Evolutionary conservation across 1,284 basidiomycete genomes (phyloP).

Genomic region (Rhizopogon hawkerae): DNA sequence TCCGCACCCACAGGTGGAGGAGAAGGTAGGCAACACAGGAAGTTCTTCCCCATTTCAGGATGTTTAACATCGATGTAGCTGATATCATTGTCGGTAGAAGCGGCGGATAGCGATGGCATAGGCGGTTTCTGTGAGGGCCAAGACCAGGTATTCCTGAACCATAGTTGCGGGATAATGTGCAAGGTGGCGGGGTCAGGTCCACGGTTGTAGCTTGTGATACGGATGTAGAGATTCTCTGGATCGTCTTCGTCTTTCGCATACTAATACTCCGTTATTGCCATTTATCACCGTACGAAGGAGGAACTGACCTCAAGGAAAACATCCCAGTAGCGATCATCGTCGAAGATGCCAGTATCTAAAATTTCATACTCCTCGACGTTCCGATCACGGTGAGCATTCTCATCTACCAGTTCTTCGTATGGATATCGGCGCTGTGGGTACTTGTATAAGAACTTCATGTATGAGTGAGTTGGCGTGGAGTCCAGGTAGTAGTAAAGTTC

Average conservation of each 20-base stretch:
- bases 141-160: constrained; percentile 98
- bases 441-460: constrained; percentile 99
- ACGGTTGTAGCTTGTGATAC: constrained; percentile 94
- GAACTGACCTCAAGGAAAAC: constrained; percentile 82
- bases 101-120: constrained; percentile 63
- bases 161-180: constrained; percentile 91
- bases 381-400: constrained; percentile 76
- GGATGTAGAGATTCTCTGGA: constrained; percentile 81
- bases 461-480: constrained; percentile 96
- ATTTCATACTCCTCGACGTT: constrained; percentile 92
- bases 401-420: constrained; percentile 86
- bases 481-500: constrained; percentile 98
- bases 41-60: constrained; percentile 62
- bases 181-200: constrained; percentile 94
- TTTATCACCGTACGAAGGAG: background rate
- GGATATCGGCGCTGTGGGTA: constrained; percentile 91
- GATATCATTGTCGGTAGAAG: constrained; percentile 42
- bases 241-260: constrained; percentile 97
- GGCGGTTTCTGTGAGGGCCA: constrained; percentile 81
- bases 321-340: constrained; percentile 96
- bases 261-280: constrained; percentile 32
- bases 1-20: constrained; percentile 80
- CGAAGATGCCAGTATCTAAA: constrained; percentile 86
- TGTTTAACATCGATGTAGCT: constrained; percentile 70
- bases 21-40: constrained; percentile 86